Evolutionary conservation across 495 filamentous ascomycete genomes (phyloP).

Genomic region (Apodospora peruviana): DNA sequence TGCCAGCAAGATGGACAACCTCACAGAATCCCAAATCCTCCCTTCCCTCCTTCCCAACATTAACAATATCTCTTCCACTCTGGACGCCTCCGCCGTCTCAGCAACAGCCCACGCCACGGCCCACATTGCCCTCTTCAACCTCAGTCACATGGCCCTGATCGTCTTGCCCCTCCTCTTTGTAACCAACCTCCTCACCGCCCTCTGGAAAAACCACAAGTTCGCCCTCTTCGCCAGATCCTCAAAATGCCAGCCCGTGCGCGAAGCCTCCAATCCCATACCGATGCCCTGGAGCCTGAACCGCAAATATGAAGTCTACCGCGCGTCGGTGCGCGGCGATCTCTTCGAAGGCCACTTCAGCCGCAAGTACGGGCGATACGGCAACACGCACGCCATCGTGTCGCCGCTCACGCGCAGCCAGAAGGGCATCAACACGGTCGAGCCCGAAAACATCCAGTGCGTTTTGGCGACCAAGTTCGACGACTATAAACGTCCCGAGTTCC

Average conservation of each 20-base stretch:
- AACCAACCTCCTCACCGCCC: not conserved
- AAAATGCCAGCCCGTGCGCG: slow-evolving; percentile 3
- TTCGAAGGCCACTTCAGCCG: slow-evolving; percentile 6
- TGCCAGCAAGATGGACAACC: not conserved
- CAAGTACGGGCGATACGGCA: slow-evolving; percentile 5
- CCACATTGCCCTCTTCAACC: too few species aligned
- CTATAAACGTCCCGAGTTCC: slow-evolving; percentile 5
- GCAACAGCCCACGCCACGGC: not conserved
- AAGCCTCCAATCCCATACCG: slow-evolving; percentile 5
- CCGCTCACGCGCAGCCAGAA: slow-evolving; percentile 4
- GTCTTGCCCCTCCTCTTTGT: not conserved
- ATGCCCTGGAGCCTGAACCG: slow-evolving; percentile 7
- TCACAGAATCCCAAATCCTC: not conserved
- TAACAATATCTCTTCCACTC: too few species aligned
- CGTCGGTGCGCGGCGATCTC: slow-evolving; percentile 4
- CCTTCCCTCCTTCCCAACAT: too few species aligned
- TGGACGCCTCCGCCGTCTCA: not conserved
- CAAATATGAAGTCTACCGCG: slow-evolving; percentile 11
- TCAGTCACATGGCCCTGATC: too few species aligned
- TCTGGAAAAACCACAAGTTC: slow-evolving; percentile 5
- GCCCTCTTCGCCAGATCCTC: not conserved
- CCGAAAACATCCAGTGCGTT: slow-evolving; percentile 2
- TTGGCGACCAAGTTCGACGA: slow-evolving; percentile 5
- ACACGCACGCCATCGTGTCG: slow-evolving; percentile 9
- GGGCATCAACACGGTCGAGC: slow-evolving; percentile 11